Base-by-base conservation (phyloP, 768 basidiomycete species). In the Boletus fagicola region DNA sequence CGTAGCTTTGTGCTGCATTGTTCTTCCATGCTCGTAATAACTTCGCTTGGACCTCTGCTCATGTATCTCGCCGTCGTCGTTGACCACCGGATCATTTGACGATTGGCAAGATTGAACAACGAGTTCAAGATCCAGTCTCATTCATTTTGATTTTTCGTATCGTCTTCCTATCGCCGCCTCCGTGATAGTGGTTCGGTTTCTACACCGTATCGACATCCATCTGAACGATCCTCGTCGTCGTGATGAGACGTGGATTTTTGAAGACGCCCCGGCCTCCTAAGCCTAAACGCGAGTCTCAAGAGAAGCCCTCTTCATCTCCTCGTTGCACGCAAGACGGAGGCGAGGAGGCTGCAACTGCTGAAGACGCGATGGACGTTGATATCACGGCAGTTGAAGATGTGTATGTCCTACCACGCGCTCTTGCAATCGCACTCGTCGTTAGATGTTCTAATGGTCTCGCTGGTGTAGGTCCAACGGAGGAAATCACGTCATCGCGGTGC, bases 191-290 rank as follows among this genome's bases (percentile, higher is more conserved):
- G 26, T 30, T 48, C 47, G 9, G 10, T 50, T 12, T 50, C 16
- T 26, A 4, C 24, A n/a, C 2, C 15, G 15, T 10, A 18, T n/a
- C 28, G 3, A 31, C n/a, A 31, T 2, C 2, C 2, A 22, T 35
- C 53, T 49, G 33, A 50, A 38, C 46, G 13, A 50, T 11, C n/a
- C 8, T 28, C 35, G 11, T 28, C 35, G 11, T 18, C 35, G 26
- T 43, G 24, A 71, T 70, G 69, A 63, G 63, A 40, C 67, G 65
- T 5, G 67, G 65, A 0, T 63, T 71, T 33, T 33, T 63, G 31
- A 65, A 65, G 31, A 54, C 56, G 2, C 0, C 49, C 0, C 60
- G 55, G 18, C 0, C 35, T 47, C 33, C 48, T n/a, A n/a, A 28
- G 8, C 36, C 36, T 5, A n/a, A n/a, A n/a, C n/a, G n/a, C n/a